Evolutionary conservation across 257 asterid genomes (phyloP), one percentile per base, ranked within the genome.

Genomic region (Orobanche coerulescens): DNA sequence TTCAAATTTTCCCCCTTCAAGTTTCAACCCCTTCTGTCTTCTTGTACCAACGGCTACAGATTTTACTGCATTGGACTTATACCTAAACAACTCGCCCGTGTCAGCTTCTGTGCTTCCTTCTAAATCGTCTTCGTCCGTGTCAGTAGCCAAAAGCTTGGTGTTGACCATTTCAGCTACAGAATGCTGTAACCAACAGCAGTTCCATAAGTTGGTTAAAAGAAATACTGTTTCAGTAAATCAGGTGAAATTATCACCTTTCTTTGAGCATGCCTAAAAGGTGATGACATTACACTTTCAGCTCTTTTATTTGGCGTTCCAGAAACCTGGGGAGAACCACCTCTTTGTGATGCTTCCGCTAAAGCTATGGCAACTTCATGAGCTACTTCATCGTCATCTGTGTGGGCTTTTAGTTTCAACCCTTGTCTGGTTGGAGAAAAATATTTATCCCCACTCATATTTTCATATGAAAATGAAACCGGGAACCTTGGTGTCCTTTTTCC

Each of bases 401-500:
- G 79, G 49, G 81, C 72, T 75, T 79, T 79, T 58, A 73, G 61
- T 61, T 72, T 80, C 76, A 76, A 51, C 40, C 90, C 86, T 68
- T 75, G 87, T 75, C 78, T 82, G 44, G 79, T 67, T 18, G 91
- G 82, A 56, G 88, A 82, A 70, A 73, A 67, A 61, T 71, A 64
- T 47, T 71, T 82, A 58, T 78, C 92, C 65, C 71, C 74, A 16
- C 70, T 73, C 22, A 36, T 26, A 70, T 77, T 84, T 42, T 73
- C 95, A 72, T 59, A 76, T 24, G 94, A 75, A 75, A 64, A 82
- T 40, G 87, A 62, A 33, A 85, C 88, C 13, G 96, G 96, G 78
- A 82, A 70, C 60, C 98, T 76, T 64, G 98, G 96, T 7, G 98
- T 91, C 73, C 98, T 82, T 73, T 85, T 88, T 34, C 98, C 94